Percentiles rank a stretch among this genome's conserved stretches.
Evolutionary conservation across 1,284 basidiomycete genomes (phyloP).

Genomic region (Athelia sp.): DNA sequence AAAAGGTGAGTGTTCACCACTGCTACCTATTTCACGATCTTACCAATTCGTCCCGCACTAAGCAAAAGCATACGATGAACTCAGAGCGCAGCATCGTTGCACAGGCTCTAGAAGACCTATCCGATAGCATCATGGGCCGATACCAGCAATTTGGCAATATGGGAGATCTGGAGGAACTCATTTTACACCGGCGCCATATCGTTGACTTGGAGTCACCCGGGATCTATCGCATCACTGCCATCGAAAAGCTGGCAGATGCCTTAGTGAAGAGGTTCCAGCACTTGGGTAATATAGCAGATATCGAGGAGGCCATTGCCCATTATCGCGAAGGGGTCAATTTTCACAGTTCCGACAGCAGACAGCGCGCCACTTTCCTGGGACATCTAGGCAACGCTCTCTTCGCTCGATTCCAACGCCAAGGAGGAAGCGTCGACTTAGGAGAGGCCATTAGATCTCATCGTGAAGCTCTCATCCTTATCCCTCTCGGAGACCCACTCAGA

Average conservation of each 20-base stretch:
- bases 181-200: not conserved
- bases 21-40: no score
- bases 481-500: not conserved
- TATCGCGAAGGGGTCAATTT: not conserved
- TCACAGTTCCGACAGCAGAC: not conserved
- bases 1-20: no score
- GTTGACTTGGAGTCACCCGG: not conserved
- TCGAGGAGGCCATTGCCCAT: not conserved
- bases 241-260: not conserved
- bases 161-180: not conserved
- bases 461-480: not conserved
- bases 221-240: not conserved
- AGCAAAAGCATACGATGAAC: no score
- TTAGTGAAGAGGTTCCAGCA: not conserved
- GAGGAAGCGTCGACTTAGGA: not conserved
- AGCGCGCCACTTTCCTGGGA: not conserved
- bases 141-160: not conserved
- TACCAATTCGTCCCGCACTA: no score
- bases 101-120: not conserved
- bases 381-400: not conserved
- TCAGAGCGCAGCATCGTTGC: no score
- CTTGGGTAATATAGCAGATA: not conserved
- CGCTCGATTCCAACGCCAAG: not conserved
- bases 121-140: not conserved
- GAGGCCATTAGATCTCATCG: not conserved